Percentiles rank a stretch among this genome's conserved stretches.
These are phyloP conservation scores for Tuber indicum DNA, from an alignment of 495 filamentous ascomycete species.

Conservation along the genomic window DNA sequence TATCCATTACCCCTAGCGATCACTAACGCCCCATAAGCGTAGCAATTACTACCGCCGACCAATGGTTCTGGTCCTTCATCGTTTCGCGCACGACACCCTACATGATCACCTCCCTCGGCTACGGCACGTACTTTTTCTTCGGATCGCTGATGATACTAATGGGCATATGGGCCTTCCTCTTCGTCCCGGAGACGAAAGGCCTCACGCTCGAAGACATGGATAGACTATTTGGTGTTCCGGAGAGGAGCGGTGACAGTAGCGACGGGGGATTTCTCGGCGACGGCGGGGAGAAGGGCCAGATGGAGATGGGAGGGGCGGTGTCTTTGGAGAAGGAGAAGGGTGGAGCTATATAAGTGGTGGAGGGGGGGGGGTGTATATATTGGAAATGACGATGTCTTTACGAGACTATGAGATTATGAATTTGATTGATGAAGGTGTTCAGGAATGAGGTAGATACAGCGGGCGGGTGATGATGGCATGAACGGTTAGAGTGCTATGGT, in stretches of 20 bases:
- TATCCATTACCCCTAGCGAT: not conserved
- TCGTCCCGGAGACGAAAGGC: conserved; percentile 51
- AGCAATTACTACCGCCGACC: conserved; percentile 37
- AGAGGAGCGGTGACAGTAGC: conserved; percentile 9
- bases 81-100: conserved; percentile 44
- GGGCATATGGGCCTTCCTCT: conserved; percentile 57
- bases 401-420: not conserved
- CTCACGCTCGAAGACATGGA: conserved; percentile 53
- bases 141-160: conserved; percentile 62
- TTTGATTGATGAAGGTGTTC: not conserved
- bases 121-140: conserved; percentile 76
- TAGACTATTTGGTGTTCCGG: conserved; percentile 32
- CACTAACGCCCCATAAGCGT: conserved; percentile 18
- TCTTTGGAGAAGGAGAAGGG: not conserved
- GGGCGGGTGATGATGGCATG: too few relatives aligned
- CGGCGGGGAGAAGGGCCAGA: not conserved
- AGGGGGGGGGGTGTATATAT: not conserved
- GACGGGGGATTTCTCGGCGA: not conserved
- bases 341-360: not conserved
- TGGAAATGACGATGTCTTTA: not conserved
- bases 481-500: too few relatives aligned
- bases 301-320: not conserved
- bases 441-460: too few relatives aligned
- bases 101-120: conserved; percentile 65
- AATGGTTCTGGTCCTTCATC: conserved; percentile 40